Percentiles rank a stretch among this genome's conserved stretches.
These are phyloP conservation scores for Phytopythium montanum DNA, from an alignment of 352 stramenopile species.

Conservation along the genomic window DNA sequence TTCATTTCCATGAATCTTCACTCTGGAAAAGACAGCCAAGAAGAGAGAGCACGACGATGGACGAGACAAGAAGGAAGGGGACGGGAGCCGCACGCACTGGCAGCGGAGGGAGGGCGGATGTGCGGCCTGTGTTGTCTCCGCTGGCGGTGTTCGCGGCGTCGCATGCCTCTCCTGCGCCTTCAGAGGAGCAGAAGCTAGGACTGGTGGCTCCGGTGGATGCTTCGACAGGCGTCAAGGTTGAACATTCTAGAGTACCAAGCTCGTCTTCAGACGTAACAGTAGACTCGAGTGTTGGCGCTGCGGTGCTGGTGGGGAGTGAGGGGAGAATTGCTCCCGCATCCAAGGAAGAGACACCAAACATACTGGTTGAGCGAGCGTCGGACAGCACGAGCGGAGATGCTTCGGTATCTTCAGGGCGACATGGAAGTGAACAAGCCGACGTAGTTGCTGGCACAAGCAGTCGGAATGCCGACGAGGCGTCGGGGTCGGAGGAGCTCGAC, in stretches of 20 bases:
- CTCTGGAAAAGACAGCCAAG: too few species aligned
- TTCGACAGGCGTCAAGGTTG: neutral
- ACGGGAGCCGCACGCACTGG: too few species aligned
- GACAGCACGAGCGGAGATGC: neutral
- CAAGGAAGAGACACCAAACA: neutral
- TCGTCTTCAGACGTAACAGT: neutral
- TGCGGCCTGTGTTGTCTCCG: neutral
- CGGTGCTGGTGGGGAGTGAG: neutral
- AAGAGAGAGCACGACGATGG: too few species aligned
- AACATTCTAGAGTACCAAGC: neutral
- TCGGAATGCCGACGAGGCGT: neutral
- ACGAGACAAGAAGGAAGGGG: too few species aligned
- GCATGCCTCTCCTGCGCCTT: neutral
- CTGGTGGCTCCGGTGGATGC: neutral
- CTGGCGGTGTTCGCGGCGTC: neutral
- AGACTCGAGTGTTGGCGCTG: neutral
- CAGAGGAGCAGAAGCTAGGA: neutral
- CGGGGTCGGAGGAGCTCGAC: neutral
- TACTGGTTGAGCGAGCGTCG: neutral
- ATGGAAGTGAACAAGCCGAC: neutral
- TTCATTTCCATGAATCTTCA: too few species aligned
- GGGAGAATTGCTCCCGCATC: neutral
- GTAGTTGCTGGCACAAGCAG: neutral
- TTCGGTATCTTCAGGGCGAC: neutral
- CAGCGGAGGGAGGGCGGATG: too few species aligned